A percentile compares a stretch with the other conserved stretches of the same genome.
Conservation (phyloP, 345 rosid genomes). For the Melaleuca quinquenervia region DNA sequence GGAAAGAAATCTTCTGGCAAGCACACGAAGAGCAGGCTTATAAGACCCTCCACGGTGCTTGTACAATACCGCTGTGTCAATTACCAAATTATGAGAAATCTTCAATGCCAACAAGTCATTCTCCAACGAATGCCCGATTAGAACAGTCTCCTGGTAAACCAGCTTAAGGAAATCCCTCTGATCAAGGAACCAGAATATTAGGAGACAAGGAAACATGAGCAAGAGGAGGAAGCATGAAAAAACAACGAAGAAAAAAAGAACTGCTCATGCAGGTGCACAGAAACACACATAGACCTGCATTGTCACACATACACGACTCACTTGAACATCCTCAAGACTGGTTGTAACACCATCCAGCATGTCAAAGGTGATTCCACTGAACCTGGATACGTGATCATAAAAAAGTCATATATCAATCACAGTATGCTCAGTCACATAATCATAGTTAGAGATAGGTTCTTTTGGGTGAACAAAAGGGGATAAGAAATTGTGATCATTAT, state of each 20-base stretch:
- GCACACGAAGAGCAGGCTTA: constrained; percentile 78
- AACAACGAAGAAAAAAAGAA: not conserved
- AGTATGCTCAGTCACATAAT: not conserved
- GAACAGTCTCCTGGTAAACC: constrained; percentile 73
- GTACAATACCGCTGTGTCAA: constrained; percentile 87
- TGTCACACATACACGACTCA: constrained; percentile 1
- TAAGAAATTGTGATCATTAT: not conserved
- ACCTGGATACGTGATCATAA: constrained; percentile 27
- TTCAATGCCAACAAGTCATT: constrained; percentile 81
- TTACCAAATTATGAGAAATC: constrained; percentile 74
- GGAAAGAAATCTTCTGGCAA: constrained; percentile 70
- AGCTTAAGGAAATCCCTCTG: constrained; percentile 78
- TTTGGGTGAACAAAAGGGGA: not conserved
- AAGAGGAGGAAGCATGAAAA: not conserved
- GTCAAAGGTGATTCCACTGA: constrained; percentile 79
- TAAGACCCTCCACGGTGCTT: constrained; percentile 65
- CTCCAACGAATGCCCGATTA: constrained; percentile 96
- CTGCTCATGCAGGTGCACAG: not conserved
- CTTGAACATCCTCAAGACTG: constrained; percentile 81
- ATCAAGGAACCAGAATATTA: constrained; percentile 12
- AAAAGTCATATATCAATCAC: not conserved
- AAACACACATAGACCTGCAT: not conserved
- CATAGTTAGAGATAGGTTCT: not conserved
- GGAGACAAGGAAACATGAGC: not conserved
- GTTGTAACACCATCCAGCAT: constrained; percentile 80